Percentiles rank a stretch among this genome's conserved stretches.
Conservation (phyloP, 2,329 filamentous ascomycete genomes). For the Colletotrichum godetiae region DNA sequence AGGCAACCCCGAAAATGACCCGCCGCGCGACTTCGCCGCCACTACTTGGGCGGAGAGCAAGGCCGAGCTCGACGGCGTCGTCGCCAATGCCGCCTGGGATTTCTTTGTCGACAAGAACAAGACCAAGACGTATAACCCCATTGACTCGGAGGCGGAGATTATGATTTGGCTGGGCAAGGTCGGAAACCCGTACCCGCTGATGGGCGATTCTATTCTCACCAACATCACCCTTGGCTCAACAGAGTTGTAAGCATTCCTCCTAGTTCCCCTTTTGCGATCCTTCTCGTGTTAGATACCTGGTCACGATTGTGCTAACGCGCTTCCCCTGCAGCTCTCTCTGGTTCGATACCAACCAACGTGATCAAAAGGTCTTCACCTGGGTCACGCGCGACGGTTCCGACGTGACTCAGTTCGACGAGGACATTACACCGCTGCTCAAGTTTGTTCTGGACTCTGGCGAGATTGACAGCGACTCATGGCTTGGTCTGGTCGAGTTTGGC, state of each 20-base stretch:
- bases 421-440: slow-evolving; percentile 45
- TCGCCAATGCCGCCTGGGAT: slow-evolving; percentile 47
- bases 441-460: slow-evolving; percentile 44
- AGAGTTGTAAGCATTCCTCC: slow-evolving; percentile 42
- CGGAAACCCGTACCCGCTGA: slow-evolving; percentile 43
- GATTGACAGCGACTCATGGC: slow-evolving; percentile 40
- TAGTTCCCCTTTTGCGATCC: neutral
- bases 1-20: slow-evolving; percentile 38
- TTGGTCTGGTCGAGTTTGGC: slow-evolving; percentile 46
- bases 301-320: neutral
- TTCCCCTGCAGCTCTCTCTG: slow-evolving; percentile 41
- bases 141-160: slow-evolving; percentile 44
- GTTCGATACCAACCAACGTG: slow-evolving; percentile 43
- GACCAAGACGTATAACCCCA: slow-evolving; percentile 40
- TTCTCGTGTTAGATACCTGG: neutral
- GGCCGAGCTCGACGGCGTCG: slow-evolving; percentile 39
- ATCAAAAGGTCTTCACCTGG: slow-evolving; percentile 46
- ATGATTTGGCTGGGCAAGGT: slow-evolving; percentile 47
- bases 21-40: slow-evolving; percentile 35
- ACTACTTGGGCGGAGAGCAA: slow-evolving; percentile 38
- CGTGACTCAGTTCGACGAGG: slow-evolving; percentile 42
- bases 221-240: slow-evolving; percentile 41
- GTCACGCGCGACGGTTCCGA: slow-evolving; percentile 37
- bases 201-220: slow-evolving; percentile 38
- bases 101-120: slow-evolving; percentile 45